Conservation (phyloP, 2,329 filamentous ascomycete species). For the Aspergillus calidoustus region DNA sequence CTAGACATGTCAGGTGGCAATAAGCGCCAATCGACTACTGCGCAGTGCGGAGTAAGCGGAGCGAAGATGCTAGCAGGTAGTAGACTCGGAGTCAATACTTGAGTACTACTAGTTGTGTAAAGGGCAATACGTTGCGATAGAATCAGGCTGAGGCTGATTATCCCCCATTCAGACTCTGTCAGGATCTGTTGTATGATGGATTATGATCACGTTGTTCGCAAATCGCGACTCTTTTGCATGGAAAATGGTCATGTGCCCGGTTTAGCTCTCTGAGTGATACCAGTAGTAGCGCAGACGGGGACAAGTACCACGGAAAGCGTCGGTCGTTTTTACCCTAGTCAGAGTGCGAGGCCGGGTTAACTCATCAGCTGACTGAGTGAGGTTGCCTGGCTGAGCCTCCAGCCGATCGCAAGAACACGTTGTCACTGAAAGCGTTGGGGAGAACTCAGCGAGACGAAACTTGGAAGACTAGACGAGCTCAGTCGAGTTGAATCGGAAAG, state of each 20-base stretch:
- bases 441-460: background rate
- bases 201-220: background rate
- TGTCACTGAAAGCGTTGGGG: background rate
- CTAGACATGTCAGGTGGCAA: background rate
- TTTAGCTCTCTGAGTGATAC: background rate
- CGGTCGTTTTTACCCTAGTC: background rate
- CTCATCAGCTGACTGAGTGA: background rate
- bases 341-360: background rate
- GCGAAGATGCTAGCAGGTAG: background rate
- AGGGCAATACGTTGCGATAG: background rate
- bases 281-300: background rate
- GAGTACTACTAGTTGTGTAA: background rate
- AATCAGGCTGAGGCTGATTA: background rate
- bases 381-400: background rate
- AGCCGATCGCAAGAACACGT: background rate
- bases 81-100: background rate
- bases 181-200: background rate
- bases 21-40: background rate
- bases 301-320: slow-evolving; percentile 1
- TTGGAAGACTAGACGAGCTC: background rate
- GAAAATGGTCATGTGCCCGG: background rate
- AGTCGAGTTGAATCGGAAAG: background rate
- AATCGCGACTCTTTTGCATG: background rate
- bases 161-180: background rate
- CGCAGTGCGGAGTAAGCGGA: background rate